phyloP scores from a whole-genome alignment of 345 rosid species.

The Citrus inodora region DNA sequence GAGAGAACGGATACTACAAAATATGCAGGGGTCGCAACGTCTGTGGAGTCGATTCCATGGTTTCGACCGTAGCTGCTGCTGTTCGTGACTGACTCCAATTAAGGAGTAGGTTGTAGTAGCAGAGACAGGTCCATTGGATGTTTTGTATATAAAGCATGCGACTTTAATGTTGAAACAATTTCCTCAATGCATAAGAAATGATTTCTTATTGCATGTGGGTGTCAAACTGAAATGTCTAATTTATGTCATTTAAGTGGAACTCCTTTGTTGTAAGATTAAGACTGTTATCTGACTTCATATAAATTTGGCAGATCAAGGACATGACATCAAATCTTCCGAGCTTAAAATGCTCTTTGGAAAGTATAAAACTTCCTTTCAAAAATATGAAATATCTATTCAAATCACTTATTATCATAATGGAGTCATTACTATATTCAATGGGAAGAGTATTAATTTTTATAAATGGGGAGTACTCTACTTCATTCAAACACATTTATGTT shows the following conservation, averaged over 20 bases:
- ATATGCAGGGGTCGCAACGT: conserved; percentile 83
- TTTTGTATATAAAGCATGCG: conserved; percentile 20
- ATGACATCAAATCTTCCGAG: not conserved
- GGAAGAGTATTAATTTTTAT: no score
- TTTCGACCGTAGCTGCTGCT: conserved; percentile 82
- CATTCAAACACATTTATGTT: no score
- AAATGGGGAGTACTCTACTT: no score
- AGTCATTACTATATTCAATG: no score
- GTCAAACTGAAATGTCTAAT: not conserved
- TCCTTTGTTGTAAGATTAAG: not conserved
- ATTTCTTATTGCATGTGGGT: conserved; percentile 1
- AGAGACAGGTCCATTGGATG: not conserved
- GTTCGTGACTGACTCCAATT: conserved; percentile 22
- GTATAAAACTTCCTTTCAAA: no score
- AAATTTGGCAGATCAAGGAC: not conserved
- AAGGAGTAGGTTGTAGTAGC: not conserved
- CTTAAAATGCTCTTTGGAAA: not conserved
- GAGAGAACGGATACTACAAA: conserved; percentile 83
- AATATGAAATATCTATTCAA: no score
- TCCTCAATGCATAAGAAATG: conserved; percentile 10
- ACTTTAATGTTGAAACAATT: not conserved
- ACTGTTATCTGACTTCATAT: not conserved
- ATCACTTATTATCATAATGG: no score
- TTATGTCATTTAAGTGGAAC: not conserved
- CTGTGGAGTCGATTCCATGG: conserved; percentile 92